Conservation (phyloP, 495 filamentous ascomycete species). For the Hyphodiscus hymeniophilus region DNA sequence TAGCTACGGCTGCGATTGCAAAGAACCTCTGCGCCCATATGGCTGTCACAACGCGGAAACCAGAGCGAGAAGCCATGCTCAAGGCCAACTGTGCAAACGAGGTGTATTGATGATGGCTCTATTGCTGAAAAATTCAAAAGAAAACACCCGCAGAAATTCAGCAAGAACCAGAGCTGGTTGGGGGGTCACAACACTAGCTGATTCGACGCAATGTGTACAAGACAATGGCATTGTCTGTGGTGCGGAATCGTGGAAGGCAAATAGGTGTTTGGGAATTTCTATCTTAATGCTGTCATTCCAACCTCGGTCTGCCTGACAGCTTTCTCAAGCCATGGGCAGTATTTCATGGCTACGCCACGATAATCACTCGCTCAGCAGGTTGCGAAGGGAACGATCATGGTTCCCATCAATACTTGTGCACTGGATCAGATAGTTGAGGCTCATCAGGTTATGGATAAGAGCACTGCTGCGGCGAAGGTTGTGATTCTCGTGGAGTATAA, state of each 20-base stretch:
- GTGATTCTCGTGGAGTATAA: slow-evolving; percentile 14
- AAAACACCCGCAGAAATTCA: slow-evolving; percentile 24
- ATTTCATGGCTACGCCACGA: slow-evolving; percentile 39
- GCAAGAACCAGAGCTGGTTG: slow-evolving; percentile 31
- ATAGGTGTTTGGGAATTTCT: slow-evolving; percentile 37
- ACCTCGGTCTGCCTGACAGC: slow-evolving; percentile 33
- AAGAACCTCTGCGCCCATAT: slow-evolving; percentile 31
- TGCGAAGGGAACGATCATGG: slow-evolving; percentile 27
- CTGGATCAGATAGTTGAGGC: slow-evolving; percentile 60
- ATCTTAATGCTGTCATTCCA: slow-evolving; percentile 36
- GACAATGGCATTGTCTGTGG: slow-evolving; percentile 37
- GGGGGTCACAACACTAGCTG: slow-evolving; percentile 26
- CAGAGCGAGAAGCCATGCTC: slow-evolving; percentile 28
- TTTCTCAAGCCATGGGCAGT: slow-evolving; percentile 30
- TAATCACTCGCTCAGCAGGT: slow-evolving; percentile 29
- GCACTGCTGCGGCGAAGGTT: slow-evolving; percentile 29
- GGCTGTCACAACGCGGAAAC: slow-evolving; percentile 33
- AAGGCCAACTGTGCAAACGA: slow-evolving; percentile 31
- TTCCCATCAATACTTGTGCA: slow-evolving; percentile 66
- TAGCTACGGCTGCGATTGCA: slow-evolving; percentile 39
- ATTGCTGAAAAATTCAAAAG: slow-evolving; percentile 16
- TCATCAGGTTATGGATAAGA: slow-evolving; percentile 61
- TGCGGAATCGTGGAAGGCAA: slow-evolving; percentile 39
- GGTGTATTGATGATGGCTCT: slow-evolving; percentile 22
- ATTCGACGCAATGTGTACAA: slow-evolving; percentile 32